Evolutionary conservation across 129 eudicot genomes (phyloP), one percentile per base, ranked within the genome.

Genomic region (Flaveria robusta): DNA sequence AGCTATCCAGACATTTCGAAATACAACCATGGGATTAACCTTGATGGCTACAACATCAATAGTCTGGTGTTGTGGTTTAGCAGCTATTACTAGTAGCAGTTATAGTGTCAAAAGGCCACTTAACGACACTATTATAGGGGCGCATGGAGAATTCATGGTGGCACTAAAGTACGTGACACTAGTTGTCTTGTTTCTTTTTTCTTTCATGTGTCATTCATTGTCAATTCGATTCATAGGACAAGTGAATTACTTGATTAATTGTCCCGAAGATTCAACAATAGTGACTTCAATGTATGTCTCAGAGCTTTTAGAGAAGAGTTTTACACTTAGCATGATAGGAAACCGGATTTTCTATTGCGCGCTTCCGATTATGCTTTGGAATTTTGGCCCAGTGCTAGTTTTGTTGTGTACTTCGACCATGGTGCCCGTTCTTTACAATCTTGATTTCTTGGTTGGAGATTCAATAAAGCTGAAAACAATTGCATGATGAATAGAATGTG

Each of bases 21-120:
- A 90, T 82, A 85, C 90, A 8, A 85, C 90, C 45, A 92, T 92
- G 98, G 98, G 91, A 71, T 77, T 91, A 76, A 90, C 90, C 15
- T 74, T 92, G 14, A 86, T 92, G 96, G 98, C 98, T 42, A 90
- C 98, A 3, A 90, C 95, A 41, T 90, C 98, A 1, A 90, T 92
- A 74, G 86, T 88, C 47, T 87, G 90, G 23, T 85, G 90, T 62
- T 86, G 86, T 3, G 96, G 91, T 54, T 66, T 92, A 14, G 96
- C 96, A 0, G 98, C 96, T 0, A 82, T 93, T 19, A 58, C 90
- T 16, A 93, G 98, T 79, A 93, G 98, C 72, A 93, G 92, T 1
- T 90, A 88, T 81, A 90, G 92, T 76, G 88, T 93, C 24, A 93
- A 93, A 54, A 86, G 83, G 50, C 92, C 91, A 8, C 83, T 93